These are phyloP conservation scores for Kalmusia sp. DNA, from an alignment of 2,329 filamentous ascomycete genomes.

Conservation along the genomic window DNA sequence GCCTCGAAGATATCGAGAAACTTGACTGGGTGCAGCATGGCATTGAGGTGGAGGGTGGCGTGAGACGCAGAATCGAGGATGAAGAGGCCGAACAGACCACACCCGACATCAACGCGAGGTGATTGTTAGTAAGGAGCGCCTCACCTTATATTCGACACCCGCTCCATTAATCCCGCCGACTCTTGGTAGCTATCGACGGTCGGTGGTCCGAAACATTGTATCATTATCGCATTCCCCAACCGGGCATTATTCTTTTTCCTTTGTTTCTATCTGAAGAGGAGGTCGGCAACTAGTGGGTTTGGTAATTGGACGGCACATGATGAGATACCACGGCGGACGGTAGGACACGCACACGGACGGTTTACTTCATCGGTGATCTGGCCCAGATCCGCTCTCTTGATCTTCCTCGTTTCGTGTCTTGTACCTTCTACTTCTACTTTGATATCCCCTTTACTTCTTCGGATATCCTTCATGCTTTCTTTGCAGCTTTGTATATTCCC, in stretches of 20 bases:
- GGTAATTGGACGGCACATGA: background rate
- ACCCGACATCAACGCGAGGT: conserved; percentile 27
- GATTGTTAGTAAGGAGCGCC: conserved; percentile 37
- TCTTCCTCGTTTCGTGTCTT: background rate
- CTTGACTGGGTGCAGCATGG: conserved; percentile 79
- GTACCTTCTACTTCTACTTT: conserved; percentile 6
- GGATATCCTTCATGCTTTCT: background rate
- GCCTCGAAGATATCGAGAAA: conserved; percentile 74
- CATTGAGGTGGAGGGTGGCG: conserved; percentile 69
- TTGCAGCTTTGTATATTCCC: conserved; percentile 2
- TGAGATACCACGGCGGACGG: conserved; percentile 5
- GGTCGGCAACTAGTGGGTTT: background rate
- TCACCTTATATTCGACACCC: background rate
- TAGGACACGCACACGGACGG: background rate
- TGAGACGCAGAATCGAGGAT: conserved; percentile 62
- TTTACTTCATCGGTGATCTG: background rate
- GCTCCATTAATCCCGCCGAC: background rate
- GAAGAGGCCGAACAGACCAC: conserved; percentile 27
- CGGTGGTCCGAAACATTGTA: background rate
- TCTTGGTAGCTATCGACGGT: background rate
- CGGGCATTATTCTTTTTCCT: background rate
- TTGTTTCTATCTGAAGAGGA: background rate
- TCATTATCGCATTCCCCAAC: background rate
- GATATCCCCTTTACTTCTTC: conserved; percentile 11
- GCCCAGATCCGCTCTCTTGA: background rate